These are phyloP conservation scores for Protomyces inundatus DNA, from an alignment of 1,139 yeast genomes.

Conservation along the genomic window DNA sequence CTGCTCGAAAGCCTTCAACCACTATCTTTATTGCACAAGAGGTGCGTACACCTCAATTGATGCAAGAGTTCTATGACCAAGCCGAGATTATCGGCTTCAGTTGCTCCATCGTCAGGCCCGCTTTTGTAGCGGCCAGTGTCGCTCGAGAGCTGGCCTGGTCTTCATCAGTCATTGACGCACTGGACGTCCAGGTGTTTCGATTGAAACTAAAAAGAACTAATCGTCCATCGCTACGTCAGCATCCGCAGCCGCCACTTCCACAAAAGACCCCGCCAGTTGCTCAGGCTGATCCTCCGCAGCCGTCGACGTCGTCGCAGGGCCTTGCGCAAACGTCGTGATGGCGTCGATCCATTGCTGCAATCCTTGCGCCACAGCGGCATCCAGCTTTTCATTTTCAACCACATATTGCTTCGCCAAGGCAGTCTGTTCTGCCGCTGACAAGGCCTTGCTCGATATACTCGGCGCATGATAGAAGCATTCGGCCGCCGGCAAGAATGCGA, in stretches of 20 bases:
- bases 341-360: conserved; percentile 42
- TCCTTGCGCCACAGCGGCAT: conserved; percentile 34
- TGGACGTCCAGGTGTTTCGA: conserved; percentile 5
- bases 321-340: conserved; percentile 41
- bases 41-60: neutral
- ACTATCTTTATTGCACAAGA: conserved; percentile 12
- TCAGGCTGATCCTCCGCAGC: conserved; percentile 1
- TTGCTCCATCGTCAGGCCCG: neutral
- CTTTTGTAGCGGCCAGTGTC: neutral
- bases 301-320: conserved; percentile 10
- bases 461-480: neutral
- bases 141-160: neutral
- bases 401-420: conserved; percentile 36
- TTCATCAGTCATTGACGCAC: neutral
- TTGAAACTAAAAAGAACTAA: neutral
- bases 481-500: neutral
- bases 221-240: conserved; percentile 12
- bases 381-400: conserved; percentile 35
- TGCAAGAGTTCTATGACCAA: neutral
- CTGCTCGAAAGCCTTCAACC: neutral
- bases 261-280: neutral
- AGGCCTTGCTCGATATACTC: neutral
- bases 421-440: conserved; percentile 31
- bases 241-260: neutral
- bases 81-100: neutral